Conservation (phyloP, 345 rosid genomes). For the Populus euphratica region DNA sequence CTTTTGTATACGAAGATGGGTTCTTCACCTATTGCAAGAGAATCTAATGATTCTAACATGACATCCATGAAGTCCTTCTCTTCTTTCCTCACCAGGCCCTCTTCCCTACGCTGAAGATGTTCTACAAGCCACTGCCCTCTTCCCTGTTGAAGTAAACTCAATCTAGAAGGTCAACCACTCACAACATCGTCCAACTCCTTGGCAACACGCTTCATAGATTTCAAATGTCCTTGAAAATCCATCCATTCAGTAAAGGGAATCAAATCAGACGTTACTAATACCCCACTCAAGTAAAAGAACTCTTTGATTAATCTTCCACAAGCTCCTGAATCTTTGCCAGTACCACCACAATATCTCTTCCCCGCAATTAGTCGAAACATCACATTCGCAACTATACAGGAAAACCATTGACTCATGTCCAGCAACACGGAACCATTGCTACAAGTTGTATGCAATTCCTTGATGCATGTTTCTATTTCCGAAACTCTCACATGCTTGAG, state of each 20-base stretch:
- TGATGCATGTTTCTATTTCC: conserved; percentile 26
- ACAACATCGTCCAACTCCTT: conserved; percentile 45
- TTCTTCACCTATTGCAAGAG: conserved; percentile 29
- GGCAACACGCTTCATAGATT: conserved; percentile 44
- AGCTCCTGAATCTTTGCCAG: not conserved
- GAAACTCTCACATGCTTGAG: not conserved
- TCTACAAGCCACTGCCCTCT: conserved; percentile 69
- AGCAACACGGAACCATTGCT: too few relatives aligned
- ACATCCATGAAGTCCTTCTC: conserved; percentile 55
- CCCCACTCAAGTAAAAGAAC: conserved; percentile 35
- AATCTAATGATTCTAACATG: conserved; percentile 24
- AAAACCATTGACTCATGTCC: too few relatives aligned
- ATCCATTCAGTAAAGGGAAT: conserved; percentile 57
- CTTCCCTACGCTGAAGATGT: conserved; percentile 23
- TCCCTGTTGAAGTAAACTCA: too few relatives aligned
- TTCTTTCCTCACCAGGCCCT: conserved; percentile 5
- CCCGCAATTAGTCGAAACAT: conserved; percentile 52
- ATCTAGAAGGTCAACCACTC: too few relatives aligned
- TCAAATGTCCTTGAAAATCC: conserved; percentile 39
- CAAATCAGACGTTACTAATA: conserved; percentile 42
- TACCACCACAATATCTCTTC: conserved; percentile 30
- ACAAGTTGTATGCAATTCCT: conserved; percentile 34
- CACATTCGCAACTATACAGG: conserved; percentile 29
- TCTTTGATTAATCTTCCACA: conserved; percentile 36
- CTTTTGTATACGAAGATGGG: conserved; percentile 39